A percentile compares a stretch with the other conserved stretches of the same genome.
Conservation (phyloP, 2,329 filamentous ascomycete species). For the Monosporascus sp. region DNA sequence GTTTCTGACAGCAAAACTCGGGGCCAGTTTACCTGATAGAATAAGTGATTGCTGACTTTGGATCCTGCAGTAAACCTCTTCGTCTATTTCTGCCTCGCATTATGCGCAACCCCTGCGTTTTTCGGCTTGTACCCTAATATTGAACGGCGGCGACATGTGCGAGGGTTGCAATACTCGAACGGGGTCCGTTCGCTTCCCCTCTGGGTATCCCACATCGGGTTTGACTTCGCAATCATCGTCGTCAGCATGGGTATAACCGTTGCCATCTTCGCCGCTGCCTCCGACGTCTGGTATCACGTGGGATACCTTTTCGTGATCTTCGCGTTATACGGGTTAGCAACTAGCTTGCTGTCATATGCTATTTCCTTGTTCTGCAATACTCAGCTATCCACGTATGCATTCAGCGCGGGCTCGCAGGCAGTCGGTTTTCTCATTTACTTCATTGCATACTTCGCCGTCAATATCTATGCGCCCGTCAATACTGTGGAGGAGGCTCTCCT, state of each 20-base stretch:
- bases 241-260: constrained; percentile 59
- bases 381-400: constrained; percentile 79
- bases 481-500: constrained; percentile 62
- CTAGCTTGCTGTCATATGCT: constrained; percentile 71
- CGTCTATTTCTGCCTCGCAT: constrained; percentile 74
- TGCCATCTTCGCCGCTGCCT: constrained; percentile 61
- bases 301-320: constrained; percentile 80
- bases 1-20: no score
- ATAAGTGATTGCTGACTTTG: neutral
- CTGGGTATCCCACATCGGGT: constrained; percentile 76
- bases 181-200: constrained; percentile 76
- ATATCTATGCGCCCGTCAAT: constrained; percentile 69
- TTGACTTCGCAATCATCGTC: constrained; percentile 74
- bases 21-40: no score
- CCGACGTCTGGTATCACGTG: constrained; percentile 67
- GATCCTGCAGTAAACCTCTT: constrained; percentile 59
- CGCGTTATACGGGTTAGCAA: constrained; percentile 72
- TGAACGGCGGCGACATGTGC: constrained; percentile 72
- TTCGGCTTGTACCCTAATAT: constrained; percentile 86
- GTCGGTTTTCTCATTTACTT: constrained; percentile 66
- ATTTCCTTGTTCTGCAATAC: constrained; percentile 74
- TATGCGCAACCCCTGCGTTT: constrained; percentile 76
- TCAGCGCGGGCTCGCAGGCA: constrained; percentile 72
- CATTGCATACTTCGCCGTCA: constrained; percentile 63
- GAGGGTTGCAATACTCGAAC: constrained; percentile 86